Base-by-base conservation (phyloP, 768 basidiomycete genomes). In the Mrakia hoshinonis region DNA sequence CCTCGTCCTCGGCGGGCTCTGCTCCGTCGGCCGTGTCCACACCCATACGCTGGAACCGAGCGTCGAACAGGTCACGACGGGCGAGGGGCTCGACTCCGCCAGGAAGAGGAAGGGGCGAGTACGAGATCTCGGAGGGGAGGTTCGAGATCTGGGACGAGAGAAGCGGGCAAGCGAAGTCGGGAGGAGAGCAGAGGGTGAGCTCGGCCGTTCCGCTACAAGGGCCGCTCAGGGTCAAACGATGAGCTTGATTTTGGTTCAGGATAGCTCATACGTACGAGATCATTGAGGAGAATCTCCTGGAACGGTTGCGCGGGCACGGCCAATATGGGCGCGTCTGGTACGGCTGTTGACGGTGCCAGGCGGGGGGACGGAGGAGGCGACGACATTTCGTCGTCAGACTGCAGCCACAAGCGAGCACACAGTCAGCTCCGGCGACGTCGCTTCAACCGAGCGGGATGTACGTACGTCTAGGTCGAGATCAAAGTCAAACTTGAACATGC, bases 61-160 rank as follows among this genome's bases (percentile, higher is more conserved):
- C 94, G 79, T 99, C 95, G 76, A 92, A 97, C 6, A 98, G 82
- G 79, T 98, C 95, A 70, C 95, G 84, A 18, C 92, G 86, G 4
- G 86, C 81, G 34, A 98, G 81, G 79, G 75, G 75, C 13, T 72
- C 65, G 1, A 72, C 79, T 0, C 79, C 74, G 5, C 85, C 79
- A 2, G 86, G 84, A 4, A 89, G 79, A 3, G 79, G 76, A 18
- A 93, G 75, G 3, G 89, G 87, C 0, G 94, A 92, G 78, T 88
- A 93, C 0, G 91, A 92, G 74, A 97, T 86, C 13, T 84, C 79
- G 1, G 84, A 81, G 0, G 93, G 92, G 6, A 95, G 82, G 4
- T 82, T 79, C 66, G 84, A 81, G 67, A 93, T 78, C 91, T 93
- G 81, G 73, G 75, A 12, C 4, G 31, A 38, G 18, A 31, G 10